Evolutionary conservation across 2,329 filamentous ascomycete species (phyloP), one percentile per base, ranked within the genome.

Genomic region (Cladorrhinum sp.): DNA sequence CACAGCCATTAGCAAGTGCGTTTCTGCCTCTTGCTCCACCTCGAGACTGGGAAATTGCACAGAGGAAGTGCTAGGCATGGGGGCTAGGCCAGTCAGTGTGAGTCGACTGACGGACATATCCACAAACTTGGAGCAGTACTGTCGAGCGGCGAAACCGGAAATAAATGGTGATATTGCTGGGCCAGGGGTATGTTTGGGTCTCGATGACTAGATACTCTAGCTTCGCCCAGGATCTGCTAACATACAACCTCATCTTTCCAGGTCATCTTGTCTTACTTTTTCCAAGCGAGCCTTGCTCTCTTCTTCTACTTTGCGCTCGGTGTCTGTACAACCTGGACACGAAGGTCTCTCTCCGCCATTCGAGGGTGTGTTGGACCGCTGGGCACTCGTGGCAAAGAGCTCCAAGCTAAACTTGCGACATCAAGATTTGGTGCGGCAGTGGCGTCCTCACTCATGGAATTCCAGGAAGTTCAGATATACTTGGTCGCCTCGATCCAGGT

Each of bases 401-500:
- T 30, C 10, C 26, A 30, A 30, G 26, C 26, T 10, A 30, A 30
- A 10, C 26, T 30, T 4, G 26, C 26, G 26, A 30, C 5, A 30
- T 30, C 26, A 30, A 30, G 26, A 30, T 30, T 30, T 10, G 26
- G 26, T 10, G 7, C 33, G 12, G 33, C 33, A 16, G 8, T 36
- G 3, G 7, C 14, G 2, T 36, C 33, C 33, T 10, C 33, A 2
- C 33, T 69, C 20, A 62, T 67, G 54, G 67, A 69, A 62, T 68
- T 69, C 51, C 69, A 71, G 33, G 69, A 71, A 46, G 60, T 68
- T 0, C 68, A 70, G 51, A 60, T 62, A 9, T 70, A 66, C 49
- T 67, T 71, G 56, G 61, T 68, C 5, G 57, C 59, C 4, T 64
- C 67, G 6, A 63, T 69, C 21, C 66, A 71, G 46, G 36, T 68